Evolutionary conservation across 495 filamentous ascomycete species (phyloP).

Genomic region (Poronia punctata): DNA sequence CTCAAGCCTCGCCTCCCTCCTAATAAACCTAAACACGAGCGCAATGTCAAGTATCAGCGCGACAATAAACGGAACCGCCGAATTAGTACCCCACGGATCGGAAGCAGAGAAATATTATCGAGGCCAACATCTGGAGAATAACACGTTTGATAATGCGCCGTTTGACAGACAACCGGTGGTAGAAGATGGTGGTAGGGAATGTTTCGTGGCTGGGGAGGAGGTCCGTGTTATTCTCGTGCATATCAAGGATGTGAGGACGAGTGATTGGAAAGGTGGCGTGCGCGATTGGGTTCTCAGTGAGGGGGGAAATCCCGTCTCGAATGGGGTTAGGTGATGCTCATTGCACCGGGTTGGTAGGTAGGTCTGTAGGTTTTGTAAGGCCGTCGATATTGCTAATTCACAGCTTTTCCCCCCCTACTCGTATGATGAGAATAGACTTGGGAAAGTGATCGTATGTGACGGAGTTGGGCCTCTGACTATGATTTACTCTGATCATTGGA

Average conservation of each 20-base stretch:
- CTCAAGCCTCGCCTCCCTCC: constrained; percentile 68
- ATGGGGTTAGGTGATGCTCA: constrained; percentile 25
- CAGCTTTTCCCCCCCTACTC: too few relatives aligned
- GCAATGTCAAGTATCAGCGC: constrained; percentile 84
- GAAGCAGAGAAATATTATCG: constrained; percentile 80
- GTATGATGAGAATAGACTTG: too few relatives aligned
- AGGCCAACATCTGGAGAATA: constrained; percentile 79
- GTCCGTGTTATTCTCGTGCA: constrained; percentile 68
- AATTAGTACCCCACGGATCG: constrained; percentile 60
- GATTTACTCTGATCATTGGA: too few relatives aligned
- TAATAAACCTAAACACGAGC: constrained; percentile 84
- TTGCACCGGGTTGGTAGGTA: too few relatives aligned
- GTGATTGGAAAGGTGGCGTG: constrained; percentile 75
- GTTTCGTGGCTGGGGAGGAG: constrained; percentile 62
- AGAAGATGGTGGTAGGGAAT: constrained; percentile 47
- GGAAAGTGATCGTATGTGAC: too few relatives aligned
- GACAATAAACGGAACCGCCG: constrained; percentile 81
- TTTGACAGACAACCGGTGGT: constrained; percentile 12
- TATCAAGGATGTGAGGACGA: constrained; percentile 66
- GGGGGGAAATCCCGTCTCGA: constrained; percentile 14
- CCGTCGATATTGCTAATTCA: too few relatives aligned
- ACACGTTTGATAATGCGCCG: constrained; percentile 60
- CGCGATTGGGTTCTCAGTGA: constrained; percentile 63
- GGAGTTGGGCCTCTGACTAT: too few relatives aligned
- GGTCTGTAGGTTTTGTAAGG: too few relatives aligned